A percentile compares a stretch with the other conserved stretches of the same genome.
Evolutionary conservation across 345 rosid species (phyloP).

Genomic region (Anastatica hierochuntica): DNA sequence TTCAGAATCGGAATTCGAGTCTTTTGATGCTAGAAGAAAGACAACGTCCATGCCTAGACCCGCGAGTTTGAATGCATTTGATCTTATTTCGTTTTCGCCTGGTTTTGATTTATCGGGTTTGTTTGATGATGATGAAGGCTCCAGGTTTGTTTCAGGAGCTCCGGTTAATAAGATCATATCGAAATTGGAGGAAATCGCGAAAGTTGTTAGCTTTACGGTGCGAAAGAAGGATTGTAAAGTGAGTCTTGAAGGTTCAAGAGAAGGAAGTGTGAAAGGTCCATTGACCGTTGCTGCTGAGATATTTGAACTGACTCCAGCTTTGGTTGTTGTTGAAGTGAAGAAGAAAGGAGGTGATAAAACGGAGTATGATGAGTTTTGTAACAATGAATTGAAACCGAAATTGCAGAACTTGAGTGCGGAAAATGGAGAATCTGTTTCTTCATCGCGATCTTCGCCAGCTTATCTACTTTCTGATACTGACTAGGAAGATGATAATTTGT

Average conservation of each 20-base stretch:
- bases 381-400: conserved; percentile 64
- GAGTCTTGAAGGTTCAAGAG: conserved; percentile 60
- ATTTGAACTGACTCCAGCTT: conserved; percentile 50
- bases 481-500: conserved; percentile 3
- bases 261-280: conserved; percentile 52
- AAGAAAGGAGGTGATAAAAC: conserved; percentile 80
- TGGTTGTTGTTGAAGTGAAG: no score
- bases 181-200: conserved; percentile 63
- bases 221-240: conserved; percentile 66
- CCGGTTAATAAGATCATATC: conserved; percentile 50
- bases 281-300: conserved; percentile 53
- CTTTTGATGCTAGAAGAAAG: conserved; percentile 22
- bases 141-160: conserved; percentile 54
- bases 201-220: conserved; percentile 51
- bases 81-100: conserved; percentile 55
- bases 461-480: conserved; percentile 62
- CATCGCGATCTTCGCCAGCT: conserved; percentile 8
- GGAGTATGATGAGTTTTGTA: conserved; percentile 79
- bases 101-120: conserved; percentile 61
- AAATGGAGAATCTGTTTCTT: conserved; percentile 19
- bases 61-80: conserved; percentile 61
- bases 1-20: conserved; percentile 48
- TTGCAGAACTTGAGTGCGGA: conserved; percentile 50
- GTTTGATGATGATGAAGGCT: conserved; percentile 56
- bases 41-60: conserved; percentile 41